A percentile compares a stretch with the other conserved stretches of the same genome.
These are phyloP conservation scores for Ganoderma resinaceum DNA, from an alignment of 1,284 basidiomycete species.

Conservation along the genomic window DNA sequence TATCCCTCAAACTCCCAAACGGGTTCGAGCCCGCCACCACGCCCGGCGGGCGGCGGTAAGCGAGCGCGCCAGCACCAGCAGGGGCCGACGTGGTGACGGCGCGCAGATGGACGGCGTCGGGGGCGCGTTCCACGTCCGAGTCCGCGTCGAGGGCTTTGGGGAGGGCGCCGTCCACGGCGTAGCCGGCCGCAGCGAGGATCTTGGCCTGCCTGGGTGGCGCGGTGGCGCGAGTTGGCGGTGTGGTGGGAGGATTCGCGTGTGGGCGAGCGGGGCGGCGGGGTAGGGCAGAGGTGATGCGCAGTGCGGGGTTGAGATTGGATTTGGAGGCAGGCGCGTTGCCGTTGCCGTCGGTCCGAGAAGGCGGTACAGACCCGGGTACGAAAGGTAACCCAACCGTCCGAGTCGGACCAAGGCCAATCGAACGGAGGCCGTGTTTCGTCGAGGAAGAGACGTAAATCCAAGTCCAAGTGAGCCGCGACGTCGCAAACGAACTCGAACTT, in stretches of 20 bases:
- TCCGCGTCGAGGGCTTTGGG: not conserved
- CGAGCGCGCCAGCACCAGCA: not conserved
- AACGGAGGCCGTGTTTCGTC: no score
- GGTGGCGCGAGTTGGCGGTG: not conserved
- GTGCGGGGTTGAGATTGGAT: no score
- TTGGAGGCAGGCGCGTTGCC: no score
- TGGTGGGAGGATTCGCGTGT: not conserved
- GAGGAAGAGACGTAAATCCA: no score
- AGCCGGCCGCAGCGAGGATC: slow-evolving; percentile 3
- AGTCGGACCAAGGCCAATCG: no score
- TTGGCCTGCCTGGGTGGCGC: slow-evolving; percentile 1
- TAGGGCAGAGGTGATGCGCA: not conserved
- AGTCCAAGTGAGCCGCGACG: not conserved
- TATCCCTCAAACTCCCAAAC: not conserved
- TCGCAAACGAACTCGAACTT: not conserved
- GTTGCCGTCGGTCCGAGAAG: not conserved
- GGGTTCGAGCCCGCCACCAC: not conserved
- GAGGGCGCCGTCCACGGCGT: not conserved
- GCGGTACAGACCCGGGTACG: not conserved
- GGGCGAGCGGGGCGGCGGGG: not conserved
- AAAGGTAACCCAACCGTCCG: no score
- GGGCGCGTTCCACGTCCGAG: not conserved
- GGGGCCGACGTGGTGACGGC: not conserved
- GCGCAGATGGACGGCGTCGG: not conserved
- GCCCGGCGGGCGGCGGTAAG: not conserved